Evolutionary conservation across 2,329 filamentous ascomycete species (phyloP), one percentile per base, ranked within the genome.

Genomic region (Purpureocillium lavendulum): DNA sequence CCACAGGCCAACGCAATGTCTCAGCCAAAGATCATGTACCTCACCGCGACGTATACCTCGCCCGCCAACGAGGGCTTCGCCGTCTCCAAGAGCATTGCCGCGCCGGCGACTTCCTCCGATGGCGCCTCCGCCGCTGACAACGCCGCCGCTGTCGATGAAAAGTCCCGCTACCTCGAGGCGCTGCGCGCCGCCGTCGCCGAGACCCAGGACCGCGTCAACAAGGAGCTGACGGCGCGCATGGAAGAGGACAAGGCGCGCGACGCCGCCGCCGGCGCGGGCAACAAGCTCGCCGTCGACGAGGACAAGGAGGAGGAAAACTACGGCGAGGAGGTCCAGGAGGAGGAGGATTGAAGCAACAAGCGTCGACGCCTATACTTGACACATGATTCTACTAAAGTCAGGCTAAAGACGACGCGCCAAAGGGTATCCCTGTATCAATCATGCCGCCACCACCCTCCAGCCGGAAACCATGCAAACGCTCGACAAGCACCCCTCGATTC

Each of bases 291-390:
- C 42, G 52, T 67, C 9, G 71, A 77, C 43, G 76, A 81, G 43
- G 67, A 60, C 10, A 71, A 73, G 45, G 78, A 81, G 54, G 84
- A 87, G 55, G 77, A 85, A 52, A 84, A 88, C 55, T 94, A 95
- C 56, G 88, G 87, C 35, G 88, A 94, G 60, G 87, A 94, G 58
- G 75, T 80, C 11, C 79, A 82, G 36, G 81, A 84, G 32, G 82
- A 84, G 40, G 75, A 75, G 21, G 21, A 26, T 26, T 35, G 33
- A 17, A 7, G 7, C 26, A 15, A 7, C 26, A 15, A 7, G 26
- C 12, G 12, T 7, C 5, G 26, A 17, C 14, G 2, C 10, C n/a
- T 33, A 34, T 26, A 17, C 3, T 24, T 16, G 16, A 13, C 26
- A 31, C 28, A 29, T 26, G 21, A 14, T 14, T 26, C 30, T 32